Evolutionary conservation across 768 basidiomycete species (phyloP).

Genomic region (Tephrocybe sp.): DNA sequence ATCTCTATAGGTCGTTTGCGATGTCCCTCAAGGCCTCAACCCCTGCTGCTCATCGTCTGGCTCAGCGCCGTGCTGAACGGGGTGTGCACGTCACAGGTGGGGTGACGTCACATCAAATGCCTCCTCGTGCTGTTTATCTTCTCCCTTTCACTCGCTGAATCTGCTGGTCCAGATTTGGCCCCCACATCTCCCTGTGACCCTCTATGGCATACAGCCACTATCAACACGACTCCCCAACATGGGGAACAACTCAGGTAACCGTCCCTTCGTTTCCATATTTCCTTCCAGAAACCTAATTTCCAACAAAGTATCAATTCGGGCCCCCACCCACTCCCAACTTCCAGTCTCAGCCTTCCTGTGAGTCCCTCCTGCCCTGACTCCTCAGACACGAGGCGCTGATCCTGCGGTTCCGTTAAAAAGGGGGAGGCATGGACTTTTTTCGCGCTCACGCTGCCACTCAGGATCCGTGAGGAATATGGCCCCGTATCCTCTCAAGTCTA

Average conservation of each 20-base stretch:
- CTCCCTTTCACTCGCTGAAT: constrained; percentile 7
- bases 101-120: constrained; percentile 14
- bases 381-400: constrained; percentile 19
- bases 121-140: not conserved
- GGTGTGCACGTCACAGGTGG: not conserved
- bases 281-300: constrained; percentile 7
- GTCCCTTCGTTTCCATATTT: constrained; percentile 3
- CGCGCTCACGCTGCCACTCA: constrained; percentile 57
- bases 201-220: constrained; percentile 45
- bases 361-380: constrained; percentile 23
- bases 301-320: constrained; percentile 38
- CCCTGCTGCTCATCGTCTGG: not conserved
- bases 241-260: constrained; percentile 47
- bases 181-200: constrained; percentile 14
- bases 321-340: constrained; percentile 40
- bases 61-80: too few species aligned
- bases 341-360: constrained; percentile 56
- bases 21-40: too few species aligned
- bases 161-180: constrained; percentile 8
- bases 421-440: constrained; percentile 64
- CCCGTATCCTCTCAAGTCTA: constrained; percentile 11
- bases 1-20: too few species aligned
- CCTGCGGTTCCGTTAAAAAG: constrained; percentile 31
- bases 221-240: constrained; percentile 43
- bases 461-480: constrained; percentile 50